These are phyloP conservation scores for Periconia sp. DNA, from an alignment of 2,329 filamentous ascomycete species.

Conservation along the genomic window DNA sequence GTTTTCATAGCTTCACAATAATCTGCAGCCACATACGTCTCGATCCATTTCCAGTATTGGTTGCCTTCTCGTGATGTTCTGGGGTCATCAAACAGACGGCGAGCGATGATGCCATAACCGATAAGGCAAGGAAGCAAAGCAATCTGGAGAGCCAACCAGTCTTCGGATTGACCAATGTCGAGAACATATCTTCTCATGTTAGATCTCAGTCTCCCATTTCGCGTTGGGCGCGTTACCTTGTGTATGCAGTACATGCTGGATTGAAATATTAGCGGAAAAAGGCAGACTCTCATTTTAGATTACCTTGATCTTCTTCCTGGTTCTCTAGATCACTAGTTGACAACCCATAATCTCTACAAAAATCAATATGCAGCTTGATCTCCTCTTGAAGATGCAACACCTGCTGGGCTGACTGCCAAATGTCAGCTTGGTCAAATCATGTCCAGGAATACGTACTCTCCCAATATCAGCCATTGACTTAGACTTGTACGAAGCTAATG, in stretches of 20 bases:
- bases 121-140: slow-evolving; percentile 83
- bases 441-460: slow-evolving; percentile 52
- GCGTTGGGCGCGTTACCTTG: slow-evolving; percentile 41
- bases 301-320: slow-evolving; percentile 74
- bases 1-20: slow-evolving; percentile 72
- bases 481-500: slow-evolving; percentile 82
- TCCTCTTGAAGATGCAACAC: slow-evolving; percentile 78
- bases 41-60: slow-evolving; percentile 86
- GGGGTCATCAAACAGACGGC: slow-evolving; percentile 65
- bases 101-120: slow-evolving; percentile 82
- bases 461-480: slow-evolving; percentile 73
- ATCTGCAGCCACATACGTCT: slow-evolving; percentile 82
- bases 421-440: background rate
- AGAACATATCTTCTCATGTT: slow-evolving; percentile 67
- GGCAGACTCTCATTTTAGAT: background rate
- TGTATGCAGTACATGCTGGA: slow-evolving; percentile 77
- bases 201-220: background rate
- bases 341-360: slow-evolving; percentile 81
- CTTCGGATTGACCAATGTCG: slow-evolving; percentile 83
- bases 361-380: slow-evolving; percentile 77
- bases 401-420: slow-evolving; percentile 63
- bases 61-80: slow-evolving; percentile 66
- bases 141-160: slow-evolving; percentile 85
- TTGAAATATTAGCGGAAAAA: slow-evolving; percentile 4
- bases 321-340: slow-evolving; percentile 70